Evolutionary conservation across 2,329 filamentous ascomycete species (phyloP), one percentile per base, ranked within the genome.

Genomic region (Pseudogymnoascus sp.): DNA sequence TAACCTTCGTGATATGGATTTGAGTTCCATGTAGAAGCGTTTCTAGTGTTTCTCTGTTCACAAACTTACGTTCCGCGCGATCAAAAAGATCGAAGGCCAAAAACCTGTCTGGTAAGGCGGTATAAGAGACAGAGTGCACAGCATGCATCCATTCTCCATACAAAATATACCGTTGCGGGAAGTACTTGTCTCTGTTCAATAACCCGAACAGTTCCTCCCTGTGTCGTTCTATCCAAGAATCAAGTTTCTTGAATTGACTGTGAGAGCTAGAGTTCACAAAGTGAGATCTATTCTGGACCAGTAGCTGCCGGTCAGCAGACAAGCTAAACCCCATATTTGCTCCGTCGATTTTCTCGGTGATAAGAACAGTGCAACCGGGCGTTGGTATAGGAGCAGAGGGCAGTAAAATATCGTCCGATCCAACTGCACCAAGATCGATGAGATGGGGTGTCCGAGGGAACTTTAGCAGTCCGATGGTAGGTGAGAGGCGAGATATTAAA

Each of bases 111-210:
- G 63, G 62, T 26, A 66, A 44, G 10, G 33, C 24, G 2, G 39
- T 60, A 36, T 66, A 66, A 11, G 33, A 26, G 31, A 66, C 60
- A 6, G 54, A 60, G 36, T 66, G 64, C 24, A 63, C 58, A n/a
- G 64, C 64, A 17, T 41, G 60, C 58, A 65, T 37, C 63, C 64
- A 66, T 35, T 66, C 64, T 7, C 64, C 64, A 26, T 62, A 66
- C 11, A 66, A 11, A 29, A 66, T 41, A 37, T 58, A 66, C 7
- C 64, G 35, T 36, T 66, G 59, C n/a, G 47, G 44, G 9, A 66
- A 35, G 31, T 36, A 26, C 13, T 54, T 26, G 9, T 65, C 63
- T 21, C 47, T 60, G 4, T 40, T 35, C 17, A 66, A 21, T 11
- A 66, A 3, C 5, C 13, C 36, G 2, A 29, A 57, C 21, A 66